phyloP scores from a whole-genome alignment of 768 basidiomycete genomes.

The Asterophora parasitica region DNA sequence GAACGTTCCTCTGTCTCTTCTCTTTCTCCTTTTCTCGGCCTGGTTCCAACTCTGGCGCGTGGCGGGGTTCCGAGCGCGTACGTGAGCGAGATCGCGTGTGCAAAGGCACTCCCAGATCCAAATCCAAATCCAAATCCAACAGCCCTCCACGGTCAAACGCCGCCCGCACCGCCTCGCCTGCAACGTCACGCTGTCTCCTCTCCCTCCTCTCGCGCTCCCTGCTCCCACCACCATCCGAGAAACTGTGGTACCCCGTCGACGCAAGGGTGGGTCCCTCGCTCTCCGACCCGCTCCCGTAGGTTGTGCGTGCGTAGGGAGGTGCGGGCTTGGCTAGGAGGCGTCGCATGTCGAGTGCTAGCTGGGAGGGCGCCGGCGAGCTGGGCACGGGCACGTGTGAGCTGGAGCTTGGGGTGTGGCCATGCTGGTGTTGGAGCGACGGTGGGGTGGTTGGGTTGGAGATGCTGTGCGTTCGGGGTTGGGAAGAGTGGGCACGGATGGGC shows the following conservation, averaged over 20 bases:
- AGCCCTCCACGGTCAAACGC: background rate
- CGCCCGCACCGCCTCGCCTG: too few species aligned
- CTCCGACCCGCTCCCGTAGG: constrained; percentile 16
- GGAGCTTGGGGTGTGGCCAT: background rate
- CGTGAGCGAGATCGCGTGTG: too few species aligned
- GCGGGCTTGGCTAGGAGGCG: constrained; percentile 21
- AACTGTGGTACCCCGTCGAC: background rate
- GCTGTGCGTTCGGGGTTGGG: too few species aligned
- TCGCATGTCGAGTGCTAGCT: constrained; percentile 16
- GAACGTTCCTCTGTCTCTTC: constrained; percentile 11
- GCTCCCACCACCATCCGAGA: constrained; percentile 2
- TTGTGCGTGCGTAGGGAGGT: constrained; percentile 10
- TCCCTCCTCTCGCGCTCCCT: background rate
- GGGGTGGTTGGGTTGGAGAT: too few species aligned
- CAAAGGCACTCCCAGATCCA: background rate
- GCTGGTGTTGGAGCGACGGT: too few species aligned
- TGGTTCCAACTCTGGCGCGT: background rate
- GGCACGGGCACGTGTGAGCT: constrained; percentile 4
- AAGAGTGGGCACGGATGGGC: too few species aligned
- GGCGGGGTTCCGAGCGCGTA: too few species aligned
- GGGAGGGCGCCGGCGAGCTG: constrained; percentile 3
- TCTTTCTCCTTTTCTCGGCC: constrained; percentile 2
- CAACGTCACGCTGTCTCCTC: background rate
- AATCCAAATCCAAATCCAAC: background rate
- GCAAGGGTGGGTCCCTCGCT: constrained; percentile 12